Percentiles rank a stretch among this genome's conserved stretches.
Conservation (phyloP, 805 yeast species). For the Saccharomycopsis capsularis region DNA sequence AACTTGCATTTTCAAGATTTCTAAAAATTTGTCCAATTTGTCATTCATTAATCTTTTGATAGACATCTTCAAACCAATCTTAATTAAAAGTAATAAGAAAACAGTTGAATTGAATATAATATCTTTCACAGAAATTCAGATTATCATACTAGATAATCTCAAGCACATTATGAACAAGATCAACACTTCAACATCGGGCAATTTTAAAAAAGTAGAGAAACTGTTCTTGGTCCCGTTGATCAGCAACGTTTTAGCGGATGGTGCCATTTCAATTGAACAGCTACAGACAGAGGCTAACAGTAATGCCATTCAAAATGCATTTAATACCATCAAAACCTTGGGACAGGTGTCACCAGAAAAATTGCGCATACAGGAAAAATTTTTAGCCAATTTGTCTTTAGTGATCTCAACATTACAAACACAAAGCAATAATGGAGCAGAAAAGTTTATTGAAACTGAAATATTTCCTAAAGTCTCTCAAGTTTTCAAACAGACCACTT, state of each 20-base stretch:
- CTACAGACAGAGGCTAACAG: slow-evolving; percentile 21
- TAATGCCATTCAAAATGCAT: slow-evolving; percentile 19
- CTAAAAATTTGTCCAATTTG: slow-evolving; percentile 61
- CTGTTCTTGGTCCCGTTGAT: slow-evolving; percentile 31
- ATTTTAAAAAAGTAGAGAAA: slow-evolving; percentile 23
- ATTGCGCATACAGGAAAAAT: slow-evolving; percentile 30
- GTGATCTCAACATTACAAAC: slow-evolving; percentile 38
- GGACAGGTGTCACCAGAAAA: slow-evolving; percentile 23
- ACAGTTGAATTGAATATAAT: slow-evolving; percentile 28
- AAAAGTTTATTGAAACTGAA: slow-evolving; percentile 52
- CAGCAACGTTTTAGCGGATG: slow-evolving; percentile 24
- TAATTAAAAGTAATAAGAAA: slow-evolving; percentile 18
- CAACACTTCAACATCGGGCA: slow-evolving; percentile 25
- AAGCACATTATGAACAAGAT: slow-evolving; percentile 26
- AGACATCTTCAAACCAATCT: slow-evolving; percentile 21
- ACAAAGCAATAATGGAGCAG: slow-evolving; percentile 20
- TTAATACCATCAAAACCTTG: slow-evolving; percentile 17
- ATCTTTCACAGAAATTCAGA: slow-evolving; percentile 28
- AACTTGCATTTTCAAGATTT: slow-evolving; percentile 53
- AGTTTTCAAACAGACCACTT: slow-evolving; percentile 77
- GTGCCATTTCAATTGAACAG: slow-evolving; percentile 21
- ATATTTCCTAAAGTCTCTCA: slow-evolving; percentile 67
- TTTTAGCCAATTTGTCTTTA: slow-evolving; percentile 29
- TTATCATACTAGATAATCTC: slow-evolving; percentile 28
- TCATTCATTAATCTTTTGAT: slow-evolving; percentile 70